Evolutionary conservation across 129 eudicot species (phyloP).

Genomic region (Chrysanthemum seticuspe): DNA sequence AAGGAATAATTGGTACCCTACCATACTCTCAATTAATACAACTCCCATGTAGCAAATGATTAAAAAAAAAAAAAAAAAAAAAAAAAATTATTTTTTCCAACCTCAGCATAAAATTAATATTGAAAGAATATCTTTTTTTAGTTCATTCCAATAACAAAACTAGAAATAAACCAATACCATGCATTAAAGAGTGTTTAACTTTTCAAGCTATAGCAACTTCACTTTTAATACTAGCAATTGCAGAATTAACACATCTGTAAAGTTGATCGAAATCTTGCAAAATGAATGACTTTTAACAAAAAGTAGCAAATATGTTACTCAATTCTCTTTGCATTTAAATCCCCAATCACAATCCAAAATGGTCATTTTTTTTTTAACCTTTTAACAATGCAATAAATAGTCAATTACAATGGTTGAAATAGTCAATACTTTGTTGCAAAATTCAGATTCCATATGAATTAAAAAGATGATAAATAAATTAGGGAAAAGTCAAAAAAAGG

Average conservation of each 20-base stretch:
- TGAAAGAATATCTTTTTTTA: too few species aligned
- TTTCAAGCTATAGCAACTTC: neutral
- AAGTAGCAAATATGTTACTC: constrained; percentile 4
- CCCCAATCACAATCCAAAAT: neutral
- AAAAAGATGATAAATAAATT: neutral
- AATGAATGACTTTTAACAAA: constrained; percentile 12
- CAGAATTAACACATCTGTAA: too few species aligned
- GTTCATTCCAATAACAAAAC: neutral
- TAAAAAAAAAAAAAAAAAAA: neutral
- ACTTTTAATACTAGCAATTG: neutral
- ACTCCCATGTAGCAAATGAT: neutral
- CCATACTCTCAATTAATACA: neutral
- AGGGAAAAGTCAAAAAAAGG: neutral
- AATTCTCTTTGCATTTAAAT: constrained; percentile 10
- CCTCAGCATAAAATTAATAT: neutral
- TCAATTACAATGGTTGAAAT: neutral
- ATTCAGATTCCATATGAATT: constrained; percentile 7
- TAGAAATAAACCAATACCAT: neutral
- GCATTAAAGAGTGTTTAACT: neutral
- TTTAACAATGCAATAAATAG: constrained; percentile 16
- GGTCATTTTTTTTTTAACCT: neutral
- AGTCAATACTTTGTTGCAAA: neutral
- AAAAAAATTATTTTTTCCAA: neutral
- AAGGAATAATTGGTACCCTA: constrained; percentile 1
- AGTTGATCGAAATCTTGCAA: neutral